Base-by-base conservation (phyloP, 768 basidiomycete genomes). In the Lactifluus hygrophoroides region DNA sequence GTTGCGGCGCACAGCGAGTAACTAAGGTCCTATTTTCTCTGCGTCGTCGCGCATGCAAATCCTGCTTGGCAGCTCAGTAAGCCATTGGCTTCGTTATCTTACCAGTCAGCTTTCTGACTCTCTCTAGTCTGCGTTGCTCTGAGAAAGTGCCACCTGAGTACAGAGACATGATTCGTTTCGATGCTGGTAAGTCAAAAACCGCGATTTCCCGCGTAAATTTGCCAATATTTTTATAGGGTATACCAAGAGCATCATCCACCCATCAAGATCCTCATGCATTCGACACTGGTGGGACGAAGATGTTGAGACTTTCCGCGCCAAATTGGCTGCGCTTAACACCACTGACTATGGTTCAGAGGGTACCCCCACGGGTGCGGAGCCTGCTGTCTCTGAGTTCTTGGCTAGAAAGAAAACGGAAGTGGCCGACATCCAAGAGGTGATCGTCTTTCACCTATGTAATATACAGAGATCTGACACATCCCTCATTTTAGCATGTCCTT, bases 1-100 rank as follows among this genome's bases (percentile, higher is more conserved):
- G 37, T 17, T 62, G 61, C 13, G 57, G 53, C 14, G 57, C 61
- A 23, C 58, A 58, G 37, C 52, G 52, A 17, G 56, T 61, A 17
- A 43, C 23, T 4, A 62, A 46, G 17, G 30, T 62, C 3, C 17
- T 62, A n/a, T 62, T 58, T 50, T 35, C 52, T 8, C 21, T 62
- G 9, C 57, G 58, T 25, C 57, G 61, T 23, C 61, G 61, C 7
- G 57, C 57, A 7, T 62, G 61, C 58, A 62, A 51, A 35, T 25
- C 47, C 17, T 62, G 61, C 40, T 43, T 51, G 43, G 19, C n/a
- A 50, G 5, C n/a, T 2, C 57, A 59, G 61, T 62, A 35, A 28
- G 51, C 16, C 8, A 2, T 23, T 9, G 0, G 7, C 27, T 6
- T 37, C 10, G 10, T 30, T 38, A 13, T 19, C 34, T 7, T 21